Base-by-base conservation (phyloP, 1,284 basidiomycete species). In the Taiwanofungus camphoratus region DNA sequence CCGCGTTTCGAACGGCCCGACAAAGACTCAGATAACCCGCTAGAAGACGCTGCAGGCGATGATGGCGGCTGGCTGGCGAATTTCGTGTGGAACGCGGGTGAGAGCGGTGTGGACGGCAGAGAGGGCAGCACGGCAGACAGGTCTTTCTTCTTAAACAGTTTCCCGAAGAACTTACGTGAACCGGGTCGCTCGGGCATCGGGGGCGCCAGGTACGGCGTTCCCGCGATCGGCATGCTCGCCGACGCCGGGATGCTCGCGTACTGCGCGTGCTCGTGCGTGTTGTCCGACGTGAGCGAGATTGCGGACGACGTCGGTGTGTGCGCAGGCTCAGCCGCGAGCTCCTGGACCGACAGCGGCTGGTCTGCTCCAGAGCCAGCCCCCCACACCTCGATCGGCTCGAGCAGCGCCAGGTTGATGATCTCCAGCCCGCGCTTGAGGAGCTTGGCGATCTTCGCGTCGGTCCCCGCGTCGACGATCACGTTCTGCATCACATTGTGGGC, bases 401-500 rank as follows among this genome's bases (percentile, higher is more conserved):
- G 69, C 9, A 84, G 59, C 2, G 84, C 88, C 3, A 92, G 73
- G 23, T 82, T 83, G 27, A 86, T 72, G 21, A 94, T 70, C 59
- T 94, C 92, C n/a, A 92, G 68, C 0, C 88, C 86, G 12, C 87
- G 81, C 56, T 84, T 91, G 50, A 77, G 71, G 60, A 96, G 96
- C 58, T 87, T 92, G 13, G 94, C 93, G 9, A 99, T 85, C 62
- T 90, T 92, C 22, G 89, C 89, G 52, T 98, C 95, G 0, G 95
- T 99, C 3, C 92, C 93, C 0, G 91, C 91, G 57, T 94, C 92
- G 23, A 91, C 81, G 44, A 96, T 84, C 22, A 85, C 83, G 49
- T 94, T 94, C 8, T 92, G 86, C 70, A 95, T 77, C 45, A 98
- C 90, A 52, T 90, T 91, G 66, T 99, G 94, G 2, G 87, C 89